Evolutionary conservation across 2,329 filamentous ascomycete species (phyloP), one percentile per base, ranked within the genome.

Genomic region (Pseudogymnoascus pannorum): DNA sequence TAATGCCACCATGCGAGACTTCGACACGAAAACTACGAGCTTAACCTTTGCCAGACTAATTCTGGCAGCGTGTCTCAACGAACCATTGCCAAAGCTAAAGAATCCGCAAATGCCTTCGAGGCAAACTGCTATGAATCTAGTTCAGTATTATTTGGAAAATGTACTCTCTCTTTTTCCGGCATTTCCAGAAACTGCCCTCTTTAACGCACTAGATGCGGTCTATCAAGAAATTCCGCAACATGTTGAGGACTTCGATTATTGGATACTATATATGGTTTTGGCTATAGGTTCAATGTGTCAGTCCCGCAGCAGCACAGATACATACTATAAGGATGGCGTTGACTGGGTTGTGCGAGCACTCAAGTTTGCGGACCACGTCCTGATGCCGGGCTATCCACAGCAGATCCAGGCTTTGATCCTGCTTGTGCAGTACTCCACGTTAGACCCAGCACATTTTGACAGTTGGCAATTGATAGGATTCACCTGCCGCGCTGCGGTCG

Each of bases 381-480:
- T 99, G 22, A 87, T 87, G 67, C 93, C 93, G 0, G 93, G 93
- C 18, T 91, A 91, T 60, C 84, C 91, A 22, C 83, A 84, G 1
- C 93, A 94, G 68, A 91, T 97, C 14, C 92, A 96, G 72, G 92
- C 92, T 0, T 79, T 97, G 20, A 75, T 97, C 2, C 79, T 97
- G 2, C 82, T 97, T 59, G 92, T 91, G 0, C 86, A 96, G 68
- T 97, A 96, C 72, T 87, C 93, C 2, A 89, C 94, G 78, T 79
- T 96, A 58, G 92, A 97, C 68, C 92, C 93, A 2, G 84, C 87
- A 42, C 91, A 95, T 71, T 97, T 96, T 70, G 92, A 96, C 70
- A 91, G 88, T 68, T 97, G 94, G 92, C 92, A 94, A 66, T 76
- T 97, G 64, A 89, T 97, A 61, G 94, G 93, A 5, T 92, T 94